Evolutionary conservation across 2,329 filamentous ascomycete species (phyloP), one percentile per base, ranked within the genome.

Genomic region (Ophiostoma tasmaniense): DNA sequence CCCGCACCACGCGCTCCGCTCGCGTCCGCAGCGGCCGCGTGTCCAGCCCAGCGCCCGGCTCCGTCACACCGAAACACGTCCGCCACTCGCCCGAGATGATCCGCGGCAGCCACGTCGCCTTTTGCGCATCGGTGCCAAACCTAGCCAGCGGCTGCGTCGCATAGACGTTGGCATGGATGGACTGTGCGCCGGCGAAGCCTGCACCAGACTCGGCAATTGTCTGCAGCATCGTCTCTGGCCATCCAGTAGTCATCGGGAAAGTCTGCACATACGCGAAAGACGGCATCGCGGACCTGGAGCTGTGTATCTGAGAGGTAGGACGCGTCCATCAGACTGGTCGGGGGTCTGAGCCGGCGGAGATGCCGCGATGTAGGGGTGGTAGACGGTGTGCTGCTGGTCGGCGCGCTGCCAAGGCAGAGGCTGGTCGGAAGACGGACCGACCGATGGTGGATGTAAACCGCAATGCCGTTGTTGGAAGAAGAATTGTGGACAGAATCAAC

Each of bases 51-150:
- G 90, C 88, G 72, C 93, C 89, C 0, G 91, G 91, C 76, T 94
- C 91, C n/a, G 90, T 94, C 1, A 95, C 91, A 14, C 91, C 91
- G 73, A 95, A 95, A 75, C 91, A 95, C 0, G 87, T 87, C 68
- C 91, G 81, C 83, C 84, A 90, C 72, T 87, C 82, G 1, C 91
- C 91, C 7, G 84, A 84, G 52, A 95, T 89, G 70, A 95, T 87
- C 66, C 86, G 87, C 0, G 89, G 87, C 11, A 95, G 83, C 35
- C 87, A 90, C 4, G 80, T 80, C 68, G 85, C 77, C 2, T 88
- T 79, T 77, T 94, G 90, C 67, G 86, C 83, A 5, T 81, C 76
- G 0, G 85, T 89, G 0, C 89, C 90, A 73, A 93, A 94, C 73
- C 84, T 89, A 1, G 90, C 89, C 2, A 95, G 81, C 50, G 86